Evolutionary conservation across 1,284 basidiomycete genomes (phyloP).

Genomic region (Rhodotorula sp.): DNA sequence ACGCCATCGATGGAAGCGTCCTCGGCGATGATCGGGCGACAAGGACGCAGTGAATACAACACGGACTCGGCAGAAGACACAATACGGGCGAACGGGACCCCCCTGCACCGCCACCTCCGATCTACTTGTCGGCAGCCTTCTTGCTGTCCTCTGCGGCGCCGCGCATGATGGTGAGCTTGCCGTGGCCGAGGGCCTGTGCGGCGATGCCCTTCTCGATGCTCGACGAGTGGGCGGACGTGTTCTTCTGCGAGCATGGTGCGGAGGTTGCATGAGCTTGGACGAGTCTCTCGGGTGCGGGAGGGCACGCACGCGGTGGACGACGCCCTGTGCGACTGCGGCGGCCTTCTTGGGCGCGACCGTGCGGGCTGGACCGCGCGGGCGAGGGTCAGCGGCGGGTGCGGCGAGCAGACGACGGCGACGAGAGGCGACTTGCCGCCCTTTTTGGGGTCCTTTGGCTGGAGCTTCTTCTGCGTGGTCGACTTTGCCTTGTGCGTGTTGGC

Average conservation of each 20-base stretch:
- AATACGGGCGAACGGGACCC: too few relatives aligned
- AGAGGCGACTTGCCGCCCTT: conserved; percentile 26
- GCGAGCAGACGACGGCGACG: not conserved
- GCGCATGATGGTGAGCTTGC: conserved; percentile 42
- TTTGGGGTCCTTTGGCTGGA: conserved; percentile 28
- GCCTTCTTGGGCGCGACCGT: conserved; percentile 34
- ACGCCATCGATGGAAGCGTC: too few relatives aligned
- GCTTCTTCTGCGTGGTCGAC: conserved; percentile 29
- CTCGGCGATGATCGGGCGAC: too few relatives aligned
- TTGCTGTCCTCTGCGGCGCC: conserved; percentile 22
- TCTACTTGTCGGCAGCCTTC: conserved; percentile 4
- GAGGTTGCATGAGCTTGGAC: not conserved
- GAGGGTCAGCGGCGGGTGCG: not conserved
- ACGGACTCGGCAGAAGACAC: too few relatives aligned
- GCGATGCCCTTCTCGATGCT: conserved; percentile 34
- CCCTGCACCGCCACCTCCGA: not conserved
- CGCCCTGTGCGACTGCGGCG: conserved; percentile 5
- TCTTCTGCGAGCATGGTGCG: conserved; percentile 19
- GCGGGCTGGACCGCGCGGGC: conserved; percentile 9
- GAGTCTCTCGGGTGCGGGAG: not conserved
- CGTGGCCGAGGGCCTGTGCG: conserved; percentile 26
- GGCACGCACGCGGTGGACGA: conserved; percentile 18
- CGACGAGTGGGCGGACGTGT: conserved; percentile 30
- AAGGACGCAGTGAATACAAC: too few relatives aligned
- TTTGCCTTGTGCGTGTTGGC: conserved; percentile 22